Conservation (phyloP, 2,329 filamentous ascomycete species). For the Aspergillus sojae region DNA sequence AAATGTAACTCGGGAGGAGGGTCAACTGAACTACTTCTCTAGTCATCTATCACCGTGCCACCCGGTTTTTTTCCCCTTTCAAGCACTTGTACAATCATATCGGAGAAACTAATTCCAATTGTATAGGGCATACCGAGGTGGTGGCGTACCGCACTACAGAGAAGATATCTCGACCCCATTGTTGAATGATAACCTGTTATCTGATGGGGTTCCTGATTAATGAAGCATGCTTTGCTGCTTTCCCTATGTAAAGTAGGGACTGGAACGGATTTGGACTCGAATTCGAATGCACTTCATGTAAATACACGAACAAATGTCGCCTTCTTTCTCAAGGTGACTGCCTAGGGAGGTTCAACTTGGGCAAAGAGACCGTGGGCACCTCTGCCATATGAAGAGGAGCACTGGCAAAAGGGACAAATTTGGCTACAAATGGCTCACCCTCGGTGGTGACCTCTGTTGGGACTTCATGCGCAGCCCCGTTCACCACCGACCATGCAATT, state of each 20-base stretch:
- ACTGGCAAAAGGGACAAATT: conserved; percentile 51
- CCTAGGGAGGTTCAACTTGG: conserved; percentile 12
- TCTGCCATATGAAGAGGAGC: conserved; percentile 53
- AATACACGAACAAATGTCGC: not conserved
- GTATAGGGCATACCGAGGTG: not conserved
- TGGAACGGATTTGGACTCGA: not conserved
- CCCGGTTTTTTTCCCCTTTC: not conserved
- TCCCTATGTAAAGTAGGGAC: not conserved
- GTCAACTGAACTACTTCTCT: not conserved
- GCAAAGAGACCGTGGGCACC: conserved; percentile 32
- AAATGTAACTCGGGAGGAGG: not conserved
- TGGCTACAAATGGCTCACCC: conserved; percentile 36
- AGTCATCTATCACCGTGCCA: not conserved
- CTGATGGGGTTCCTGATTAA: not conserved
- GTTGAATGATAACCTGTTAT: not conserved
- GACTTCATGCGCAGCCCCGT: conserved; percentile 36
- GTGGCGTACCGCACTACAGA: not conserved
- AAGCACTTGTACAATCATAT: not conserved
- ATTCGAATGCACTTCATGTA: not conserved
- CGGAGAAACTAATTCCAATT: not conserved
- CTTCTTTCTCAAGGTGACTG: not conserved
- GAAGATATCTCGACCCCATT: not conserved
- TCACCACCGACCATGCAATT: conserved; percentile 41
- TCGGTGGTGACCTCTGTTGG: conserved; percentile 36
- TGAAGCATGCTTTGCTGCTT: not conserved